phyloP scores from a whole-genome alignment of 202 grass and related monocot genomes.

The Carex sylvatica region DNA sequence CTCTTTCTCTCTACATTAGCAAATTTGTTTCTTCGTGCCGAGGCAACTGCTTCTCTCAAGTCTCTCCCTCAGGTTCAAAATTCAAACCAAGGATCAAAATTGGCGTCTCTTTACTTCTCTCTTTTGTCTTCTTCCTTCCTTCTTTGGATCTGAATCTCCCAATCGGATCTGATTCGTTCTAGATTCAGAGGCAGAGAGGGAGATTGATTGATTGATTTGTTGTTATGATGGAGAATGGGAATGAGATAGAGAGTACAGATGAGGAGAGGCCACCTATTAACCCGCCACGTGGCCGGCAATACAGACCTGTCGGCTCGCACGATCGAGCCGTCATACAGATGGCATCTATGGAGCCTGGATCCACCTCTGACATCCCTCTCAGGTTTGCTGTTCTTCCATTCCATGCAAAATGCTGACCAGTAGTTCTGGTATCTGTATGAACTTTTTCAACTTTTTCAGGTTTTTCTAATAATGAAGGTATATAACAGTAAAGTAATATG shows the following conservation, averaged over 20 bases:
- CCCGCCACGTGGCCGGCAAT: slow-evolving; percentile 50
- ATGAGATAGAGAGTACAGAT: slow-evolving; percentile 56
- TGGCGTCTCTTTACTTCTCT: neutral
- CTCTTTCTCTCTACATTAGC: neutral
- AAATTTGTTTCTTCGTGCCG: neutral
- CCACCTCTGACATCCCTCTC: slow-evolving; percentile 38
- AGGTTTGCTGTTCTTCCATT: slow-evolving; percentile 24
- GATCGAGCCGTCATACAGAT: slow-evolving; percentile 69
- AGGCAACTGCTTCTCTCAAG: neutral
- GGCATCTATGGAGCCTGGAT: slow-evolving; percentile 56
- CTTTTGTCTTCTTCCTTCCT: neutral
- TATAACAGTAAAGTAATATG: too few relatives aligned
- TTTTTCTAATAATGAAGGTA: neutral
- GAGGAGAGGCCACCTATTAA: slow-evolving; percentile 45
- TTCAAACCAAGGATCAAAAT: neutral
- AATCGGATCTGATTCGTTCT: neutral
- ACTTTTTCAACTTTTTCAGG: neutral
- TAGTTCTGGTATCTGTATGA: slow-evolving; percentile 8
- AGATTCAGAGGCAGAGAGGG: neutral
- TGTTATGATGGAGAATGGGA: slow-evolving; percentile 63
- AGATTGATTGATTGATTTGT: neutral
- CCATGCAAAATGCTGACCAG: neutral
- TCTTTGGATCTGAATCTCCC: neutral
- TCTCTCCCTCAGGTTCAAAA: neutral
- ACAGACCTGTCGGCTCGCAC: slow-evolving; percentile 55